Evolutionary conservation across 2,329 filamentous ascomycete genomes (phyloP).

Genomic region (Exserohilum turcica): DNA sequence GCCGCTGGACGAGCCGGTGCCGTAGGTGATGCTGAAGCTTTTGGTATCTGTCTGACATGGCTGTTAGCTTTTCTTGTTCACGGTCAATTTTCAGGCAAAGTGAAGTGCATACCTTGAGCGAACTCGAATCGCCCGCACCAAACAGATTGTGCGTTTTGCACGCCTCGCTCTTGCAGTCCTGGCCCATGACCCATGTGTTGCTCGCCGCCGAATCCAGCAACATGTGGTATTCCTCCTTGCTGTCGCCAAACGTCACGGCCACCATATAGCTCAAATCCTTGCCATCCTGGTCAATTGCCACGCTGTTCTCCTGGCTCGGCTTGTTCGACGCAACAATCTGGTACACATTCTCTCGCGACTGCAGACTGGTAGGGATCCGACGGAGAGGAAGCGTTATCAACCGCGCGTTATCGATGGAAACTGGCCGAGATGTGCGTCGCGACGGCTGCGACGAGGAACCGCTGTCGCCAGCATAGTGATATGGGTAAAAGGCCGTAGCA

Average conservation of each 20-base stretch:
- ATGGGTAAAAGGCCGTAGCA: constrained; percentile 45
- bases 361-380: constrained; percentile 37
- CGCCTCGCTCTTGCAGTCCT: constrained; percentile 67
- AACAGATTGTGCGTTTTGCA: constrained; percentile 75
- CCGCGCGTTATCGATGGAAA: constrained; percentile 2
- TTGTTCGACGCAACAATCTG: constrained; percentile 45
- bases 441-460: constrained; percentile 5
- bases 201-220: constrained; percentile 61
- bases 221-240: constrained; percentile 58
- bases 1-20: constrained; percentile 75
- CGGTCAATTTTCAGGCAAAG: neutral
- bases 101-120: constrained; percentile 54
- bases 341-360: constrained; percentile 55
- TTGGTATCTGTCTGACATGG: constrained; percentile 51
- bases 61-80: neutral
- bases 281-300: constrained; percentile 60
- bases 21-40: constrained; percentile 73
- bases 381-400: constrained; percentile 37
- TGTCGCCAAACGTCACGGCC: constrained; percentile 56
- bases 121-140: constrained; percentile 67
- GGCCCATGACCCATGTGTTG: constrained; percentile 84
- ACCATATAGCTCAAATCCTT: constrained; percentile 61
- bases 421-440: constrained; percentile 8
- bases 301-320: constrained; percentile 51
- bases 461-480: constrained; percentile 25